Conservation (phyloP, 306 rosid genomes). For the Rosa rugosa region DNA sequence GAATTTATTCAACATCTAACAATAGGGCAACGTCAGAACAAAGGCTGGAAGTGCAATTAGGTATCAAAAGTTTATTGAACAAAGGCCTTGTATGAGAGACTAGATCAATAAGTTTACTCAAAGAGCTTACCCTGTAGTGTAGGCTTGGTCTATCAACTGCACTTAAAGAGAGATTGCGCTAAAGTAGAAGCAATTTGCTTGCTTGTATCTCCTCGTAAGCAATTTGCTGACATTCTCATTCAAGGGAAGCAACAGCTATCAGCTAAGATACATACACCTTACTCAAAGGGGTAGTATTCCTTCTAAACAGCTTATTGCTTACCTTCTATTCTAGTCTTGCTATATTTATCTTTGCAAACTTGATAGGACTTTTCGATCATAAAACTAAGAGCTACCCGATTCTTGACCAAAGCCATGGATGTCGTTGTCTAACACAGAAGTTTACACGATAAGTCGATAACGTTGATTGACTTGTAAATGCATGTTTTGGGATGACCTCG, state of each 20-base stretch:
- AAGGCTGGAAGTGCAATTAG: background rate
- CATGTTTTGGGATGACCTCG: background rate
- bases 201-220: background rate
- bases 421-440: background rate
- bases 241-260: background rate
- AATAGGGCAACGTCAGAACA: background rate
- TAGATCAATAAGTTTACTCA: background rate
- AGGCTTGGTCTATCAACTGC: background rate
- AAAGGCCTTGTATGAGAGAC: background rate
- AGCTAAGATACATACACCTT: background rate
- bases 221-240: background rate
- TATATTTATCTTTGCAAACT: background rate
- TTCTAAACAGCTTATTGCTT: background rate
- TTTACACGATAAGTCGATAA: background rate
- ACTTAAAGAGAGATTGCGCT: background rate
- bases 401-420: background rate
- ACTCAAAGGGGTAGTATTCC: background rate
- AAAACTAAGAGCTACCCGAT: background rate
- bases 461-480: background rate
- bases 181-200: background rate
- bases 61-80: background rate
- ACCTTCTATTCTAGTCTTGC: background rate
- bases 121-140: constrained; percentile 1
- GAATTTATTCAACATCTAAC: background rate
- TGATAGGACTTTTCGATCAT: background rate